phyloP scores from a whole-genome alignment of 305 asterid species.

The Ruellia speciosa region DNA sequence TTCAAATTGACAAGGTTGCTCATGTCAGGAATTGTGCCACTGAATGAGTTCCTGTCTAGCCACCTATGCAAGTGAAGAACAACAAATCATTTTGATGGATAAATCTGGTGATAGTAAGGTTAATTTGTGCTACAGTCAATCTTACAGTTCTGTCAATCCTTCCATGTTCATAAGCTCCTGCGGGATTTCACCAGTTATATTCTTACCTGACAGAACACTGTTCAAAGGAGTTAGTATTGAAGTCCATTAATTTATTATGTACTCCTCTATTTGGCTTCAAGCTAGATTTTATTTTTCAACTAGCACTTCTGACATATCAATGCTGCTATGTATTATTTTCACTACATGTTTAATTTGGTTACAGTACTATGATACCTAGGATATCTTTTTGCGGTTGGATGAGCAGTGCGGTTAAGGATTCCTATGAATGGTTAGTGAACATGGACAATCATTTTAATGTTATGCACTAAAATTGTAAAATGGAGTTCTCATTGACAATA shows the following conservation, averaged over 20 bases:
- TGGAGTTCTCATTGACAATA: neutral
- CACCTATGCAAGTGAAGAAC: slow-evolving; percentile 41
- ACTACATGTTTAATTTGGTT: too few species aligned
- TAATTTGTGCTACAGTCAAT: slow-evolving; percentile 6
- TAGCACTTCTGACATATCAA: too few species aligned
- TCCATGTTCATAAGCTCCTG: slow-evolving; percentile 65
- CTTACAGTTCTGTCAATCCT: slow-evolving; percentile 76
- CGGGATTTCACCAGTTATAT: slow-evolving; percentile 65
- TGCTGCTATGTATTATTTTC: too few species aligned
- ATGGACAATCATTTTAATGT: neutral
- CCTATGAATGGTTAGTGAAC: neutral
- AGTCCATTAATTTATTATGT: neutral
- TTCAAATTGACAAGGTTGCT: slow-evolving; percentile 64
- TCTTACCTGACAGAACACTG: slow-evolving; percentile 74
- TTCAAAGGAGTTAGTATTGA: slow-evolving; percentile 21
- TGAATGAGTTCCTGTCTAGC: slow-evolving; percentile 67
- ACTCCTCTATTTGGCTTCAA: too few species aligned
- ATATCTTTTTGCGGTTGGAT: neutral
- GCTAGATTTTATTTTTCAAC: too few species aligned
- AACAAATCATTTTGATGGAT: slow-evolving; percentile 4
- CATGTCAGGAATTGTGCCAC: slow-evolving; percentile 73
- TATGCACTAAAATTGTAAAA: neutral
- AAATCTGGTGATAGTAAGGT: slow-evolving; percentile 10
- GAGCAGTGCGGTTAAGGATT: neutral
- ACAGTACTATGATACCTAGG: too few species aligned